phyloP scores from a whole-genome alignment of 1,284 basidiomycete species.

The Pholiota adiposa region DNA sequence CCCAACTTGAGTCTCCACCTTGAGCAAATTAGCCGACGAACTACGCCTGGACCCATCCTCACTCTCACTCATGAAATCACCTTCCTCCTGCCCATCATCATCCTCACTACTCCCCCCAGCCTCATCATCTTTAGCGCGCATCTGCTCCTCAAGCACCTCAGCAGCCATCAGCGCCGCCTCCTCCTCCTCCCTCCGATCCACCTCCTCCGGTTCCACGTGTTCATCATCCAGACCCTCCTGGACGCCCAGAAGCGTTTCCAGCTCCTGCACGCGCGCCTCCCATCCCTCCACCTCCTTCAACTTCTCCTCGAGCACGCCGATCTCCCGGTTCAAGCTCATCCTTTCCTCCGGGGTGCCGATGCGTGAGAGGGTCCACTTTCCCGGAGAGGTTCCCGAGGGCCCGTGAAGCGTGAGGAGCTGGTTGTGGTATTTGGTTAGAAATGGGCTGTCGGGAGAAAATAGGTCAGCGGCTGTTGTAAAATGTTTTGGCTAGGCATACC shows the following conservation, averaged over 20 bases:
- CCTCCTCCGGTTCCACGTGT: conserved; percentile 10
- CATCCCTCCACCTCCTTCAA: conserved; percentile 70
- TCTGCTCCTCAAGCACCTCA: conserved; percentile 8
- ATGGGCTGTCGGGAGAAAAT: conserved; percentile 54
- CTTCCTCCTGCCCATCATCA: background rate
- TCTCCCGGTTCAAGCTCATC: conserved; percentile 76
- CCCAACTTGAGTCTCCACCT: background rate
- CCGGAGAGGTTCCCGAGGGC: conserved; percentile 54
- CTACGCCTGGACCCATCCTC: too few relatives aligned
- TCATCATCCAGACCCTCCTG: conserved; percentile 20
- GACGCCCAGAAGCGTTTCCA: conserved; percentile 53
- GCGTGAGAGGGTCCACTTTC: conserved; percentile 69
- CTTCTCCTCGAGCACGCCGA: conserved; percentile 64
- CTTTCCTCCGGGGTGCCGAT: conserved; percentile 76
- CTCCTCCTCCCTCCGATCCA: conserved; percentile 11
- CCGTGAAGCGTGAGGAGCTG: conserved; percentile 78
- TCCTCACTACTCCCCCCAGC: background rate
- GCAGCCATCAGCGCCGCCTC: conserved; percentile 1
- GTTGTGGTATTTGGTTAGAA: conserved; percentile 84
- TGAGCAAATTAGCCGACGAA: background rate
- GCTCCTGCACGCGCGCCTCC: conserved; percentile 64
- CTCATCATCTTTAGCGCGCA: background rate
- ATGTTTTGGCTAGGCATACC: conserved; percentile 42
- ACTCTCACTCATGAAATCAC: background rate
- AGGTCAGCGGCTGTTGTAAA: background rate